Evolutionary conservation across 1,284 basidiomycete genomes (phyloP).

Genomic region (Porphyrellus sp.): DNA sequence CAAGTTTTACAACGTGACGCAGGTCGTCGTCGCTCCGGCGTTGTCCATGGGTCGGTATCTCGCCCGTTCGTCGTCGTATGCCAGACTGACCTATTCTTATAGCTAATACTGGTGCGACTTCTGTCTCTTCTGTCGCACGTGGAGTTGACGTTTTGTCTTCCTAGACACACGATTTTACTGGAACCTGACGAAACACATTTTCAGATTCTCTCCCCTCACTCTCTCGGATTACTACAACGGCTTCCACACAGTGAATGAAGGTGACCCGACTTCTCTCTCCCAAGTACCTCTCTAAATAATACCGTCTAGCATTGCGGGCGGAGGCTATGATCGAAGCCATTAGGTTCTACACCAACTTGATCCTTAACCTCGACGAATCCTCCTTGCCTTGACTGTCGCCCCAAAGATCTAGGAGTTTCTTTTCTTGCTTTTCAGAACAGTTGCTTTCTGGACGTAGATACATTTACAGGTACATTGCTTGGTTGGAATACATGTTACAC

Average conservation of each 20-base stretch:
- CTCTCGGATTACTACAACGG: background rate
- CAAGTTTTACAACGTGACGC: background rate
- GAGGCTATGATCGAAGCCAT: background rate
- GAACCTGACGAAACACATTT: slow-evolving; percentile 1
- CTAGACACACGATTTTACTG: background rate
- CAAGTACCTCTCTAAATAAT: background rate
- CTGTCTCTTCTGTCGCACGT: background rate
- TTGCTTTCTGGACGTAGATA: background rate
- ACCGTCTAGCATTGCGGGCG: background rate
- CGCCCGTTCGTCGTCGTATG: background rate
- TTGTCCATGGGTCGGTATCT: background rate
- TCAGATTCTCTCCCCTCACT: background rate
- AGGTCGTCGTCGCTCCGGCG: background rate
- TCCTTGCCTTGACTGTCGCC: background rate
- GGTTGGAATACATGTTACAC: background rate
- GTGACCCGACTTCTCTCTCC: background rate
- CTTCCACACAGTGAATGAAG: background rate
- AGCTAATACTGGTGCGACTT: background rate
- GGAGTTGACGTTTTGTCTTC: background rate
- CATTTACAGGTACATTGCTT: background rate
- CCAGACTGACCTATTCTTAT: background rate
- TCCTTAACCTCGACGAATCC: background rate
- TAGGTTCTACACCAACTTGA: background rate
- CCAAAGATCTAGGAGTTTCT: no score
- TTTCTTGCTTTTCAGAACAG: background rate